Evolutionary conservation across 768 basidiomycete genomes (phyloP), one percentile per base, ranked within the genome.

Genomic region (Mycena galericulata): DNA sequence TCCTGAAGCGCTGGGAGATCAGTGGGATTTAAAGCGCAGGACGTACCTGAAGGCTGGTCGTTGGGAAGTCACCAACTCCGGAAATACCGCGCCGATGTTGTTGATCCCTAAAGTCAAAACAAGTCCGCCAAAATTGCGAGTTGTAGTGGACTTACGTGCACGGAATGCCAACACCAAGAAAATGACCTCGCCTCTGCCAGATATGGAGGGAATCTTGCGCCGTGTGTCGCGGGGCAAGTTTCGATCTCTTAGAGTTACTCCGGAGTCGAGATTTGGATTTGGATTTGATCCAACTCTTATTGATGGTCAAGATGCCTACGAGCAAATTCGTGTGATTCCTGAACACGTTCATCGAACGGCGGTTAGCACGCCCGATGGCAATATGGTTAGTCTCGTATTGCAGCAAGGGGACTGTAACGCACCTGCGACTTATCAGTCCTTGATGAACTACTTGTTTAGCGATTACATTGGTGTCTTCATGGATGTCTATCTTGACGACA

Each of bases 1-100:
- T 32, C 76, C 74, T 1, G 72, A 71, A 41, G 30, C 70, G 5
- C n/a, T 73, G 38, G 27, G 55, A 26, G 2, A 3, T 1, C 55
- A 26, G 17, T 56, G 55, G 38, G 55, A 41, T 18, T 3, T 3
- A 4, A 56, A 56, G 27, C 36, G 55, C 2, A 4, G 20, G 11
- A 56, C 55, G 14, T 56, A 56, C 36, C 22, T 56, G 6, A 24
- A 41, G 36, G 38, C 55, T 26, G 55, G 55, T 8, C 55, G 55
- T n/a, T 41, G 55, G 55, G 24, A 56, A 54, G 30, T 54, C 18
- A 54, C 51, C 7, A 54, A 32, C 24, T 20, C 29, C 1, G 51
- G 51, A 4, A 56, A 56, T 10, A 56, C 55, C 10, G 9, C 38
- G 3, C 55, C 38, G 14, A 40, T 56, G 55, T 12, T 56, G 2